Percentiles rank a stretch among this genome's conserved stretches.
phyloP scores from a whole-genome alignment of 2,329 filamentous ascomycete genomes.

The Dothiorella sarmentorum region DNA sequence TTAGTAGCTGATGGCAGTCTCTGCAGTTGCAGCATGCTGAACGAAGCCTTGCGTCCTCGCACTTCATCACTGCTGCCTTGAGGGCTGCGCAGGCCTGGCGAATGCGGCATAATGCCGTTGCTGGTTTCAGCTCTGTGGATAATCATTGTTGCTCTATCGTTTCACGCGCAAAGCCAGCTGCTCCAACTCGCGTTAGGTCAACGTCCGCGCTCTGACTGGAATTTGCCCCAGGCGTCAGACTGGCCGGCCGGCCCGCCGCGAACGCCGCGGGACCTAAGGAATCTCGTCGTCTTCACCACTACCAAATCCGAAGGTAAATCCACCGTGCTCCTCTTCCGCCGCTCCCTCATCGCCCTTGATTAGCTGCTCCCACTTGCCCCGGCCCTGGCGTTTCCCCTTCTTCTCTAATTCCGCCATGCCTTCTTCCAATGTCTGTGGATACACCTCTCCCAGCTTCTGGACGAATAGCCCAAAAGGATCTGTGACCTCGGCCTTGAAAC shows the following conservation, averaged over 20 bases:
- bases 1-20: not conserved
- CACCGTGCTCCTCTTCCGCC: constrained; percentile 39
- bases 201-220: not conserved
- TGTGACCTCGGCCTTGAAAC: constrained; percentile 73
- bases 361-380: constrained; percentile 78
- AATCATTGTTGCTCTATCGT: constrained; percentile 6
- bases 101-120: not conserved
- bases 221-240: not conserved
- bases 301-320: constrained; percentile 62
- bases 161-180: constrained; percentile 6
- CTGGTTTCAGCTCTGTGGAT: not conserved
- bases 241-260: not conserved
- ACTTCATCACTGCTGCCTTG: not conserved
- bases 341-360: constrained; percentile 55
- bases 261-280: constrained; percentile 31
- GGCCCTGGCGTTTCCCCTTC: constrained; percentile 54
- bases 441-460: constrained; percentile 58
- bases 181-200: not conserved
- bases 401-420: constrained; percentile 64
- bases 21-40: not conserved
- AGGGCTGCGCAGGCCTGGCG: not conserved
- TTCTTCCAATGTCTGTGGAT: constrained; percentile 63
- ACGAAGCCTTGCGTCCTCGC: not conserved
- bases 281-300: constrained; percentile 49
- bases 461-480: constrained; percentile 71